Evolutionary conservation across 2,329 filamentous ascomycete species (phyloP).

Genomic region (Onygenales sp.): DNA sequence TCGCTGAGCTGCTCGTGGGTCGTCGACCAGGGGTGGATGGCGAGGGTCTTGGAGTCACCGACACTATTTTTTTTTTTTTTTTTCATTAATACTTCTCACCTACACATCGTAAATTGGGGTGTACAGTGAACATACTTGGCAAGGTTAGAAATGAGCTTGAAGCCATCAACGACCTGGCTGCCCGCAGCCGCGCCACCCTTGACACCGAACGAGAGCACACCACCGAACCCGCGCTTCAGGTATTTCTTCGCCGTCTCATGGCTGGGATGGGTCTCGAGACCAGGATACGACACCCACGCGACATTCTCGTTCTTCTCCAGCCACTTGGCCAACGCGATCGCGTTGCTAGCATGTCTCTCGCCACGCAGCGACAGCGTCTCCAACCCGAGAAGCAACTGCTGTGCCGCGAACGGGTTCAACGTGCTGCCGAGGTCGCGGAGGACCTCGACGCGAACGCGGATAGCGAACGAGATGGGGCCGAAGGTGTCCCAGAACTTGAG

Average conservation of each 20-base stretch:
- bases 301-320: conserved; percentile 76
- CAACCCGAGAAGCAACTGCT: conserved; percentile 79
- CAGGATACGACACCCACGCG: conserved; percentile 88
- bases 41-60: conserved; percentile 87
- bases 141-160: conserved; percentile 91
- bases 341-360: conserved; percentile 80
- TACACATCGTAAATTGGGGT: neutral
- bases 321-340: conserved; percentile 69
- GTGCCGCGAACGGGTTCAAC: conserved; percentile 83
- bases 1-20: conserved; percentile 87
- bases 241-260: conserved; percentile 81
- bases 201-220: conserved; percentile 86
- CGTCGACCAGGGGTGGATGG: conserved; percentile 90
- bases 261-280: conserved; percentile 69
- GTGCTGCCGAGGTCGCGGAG: conserved; percentile 75
- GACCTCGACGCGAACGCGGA: conserved; percentile 80
- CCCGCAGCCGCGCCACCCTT: conserved; percentile 80
- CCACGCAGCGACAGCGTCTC: conserved; percentile 83
- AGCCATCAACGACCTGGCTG: conserved; percentile 79
- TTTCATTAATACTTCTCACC: neutral
- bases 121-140: conserved; percentile 55
- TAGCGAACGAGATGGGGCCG: conserved; percentile 69
- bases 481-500: conserved; percentile 94
- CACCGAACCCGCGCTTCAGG: conserved; percentile 72
- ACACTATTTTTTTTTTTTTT: conserved; percentile 42